Conservation (phyloP, 148 eudicot species). For the Drosera capensis region DNA sequence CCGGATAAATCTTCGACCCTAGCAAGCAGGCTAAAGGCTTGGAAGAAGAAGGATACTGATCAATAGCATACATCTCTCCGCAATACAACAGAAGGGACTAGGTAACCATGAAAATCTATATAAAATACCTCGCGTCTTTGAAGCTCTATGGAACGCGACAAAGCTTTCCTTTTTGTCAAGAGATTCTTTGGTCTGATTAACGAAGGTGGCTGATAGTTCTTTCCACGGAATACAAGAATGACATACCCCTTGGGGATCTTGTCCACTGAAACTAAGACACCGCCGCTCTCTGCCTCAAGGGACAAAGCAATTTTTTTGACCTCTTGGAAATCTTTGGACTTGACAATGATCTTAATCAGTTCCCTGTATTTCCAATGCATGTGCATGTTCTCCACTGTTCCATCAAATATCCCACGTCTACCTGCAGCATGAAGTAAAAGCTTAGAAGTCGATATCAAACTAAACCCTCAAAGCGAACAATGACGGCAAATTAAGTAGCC, state of each 20-base stretch:
- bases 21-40: too few relatives aligned
- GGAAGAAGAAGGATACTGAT: too few relatives aligned
- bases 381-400: slow-evolving; percentile 98
- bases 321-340: slow-evolving; percentile 55
- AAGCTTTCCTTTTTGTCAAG: slow-evolving; percentile 80
- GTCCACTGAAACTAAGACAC: slow-evolving; percentile 81
- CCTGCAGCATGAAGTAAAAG: slow-evolving; percentile 44
- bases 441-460: slow-evolving; percentile 3
- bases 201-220: slow-evolving; percentile 66
- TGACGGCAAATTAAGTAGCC: neutral
- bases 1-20: too few relatives aligned
- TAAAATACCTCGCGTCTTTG: slow-evolving; percentile 77
- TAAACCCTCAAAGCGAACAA: neutral
- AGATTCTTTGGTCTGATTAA: slow-evolving; percentile 77
- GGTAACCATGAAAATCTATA: neutral
- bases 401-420: slow-evolving; percentile 93
- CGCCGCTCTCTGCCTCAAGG: slow-evolving; percentile 96
- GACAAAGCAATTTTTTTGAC: slow-evolving; percentile 66
- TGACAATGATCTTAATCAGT: slow-evolving; percentile 70
- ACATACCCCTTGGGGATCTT: slow-evolving; percentile 93
- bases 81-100: neutral
- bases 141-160: slow-evolving; percentile 92
- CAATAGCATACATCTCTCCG: neutral
- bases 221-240: slow-evolving; percentile 74
- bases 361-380: slow-evolving; percentile 97